phyloP scores from a whole-genome alignment of 306 rosid species.

The Trichosanthes truncata region DNA sequence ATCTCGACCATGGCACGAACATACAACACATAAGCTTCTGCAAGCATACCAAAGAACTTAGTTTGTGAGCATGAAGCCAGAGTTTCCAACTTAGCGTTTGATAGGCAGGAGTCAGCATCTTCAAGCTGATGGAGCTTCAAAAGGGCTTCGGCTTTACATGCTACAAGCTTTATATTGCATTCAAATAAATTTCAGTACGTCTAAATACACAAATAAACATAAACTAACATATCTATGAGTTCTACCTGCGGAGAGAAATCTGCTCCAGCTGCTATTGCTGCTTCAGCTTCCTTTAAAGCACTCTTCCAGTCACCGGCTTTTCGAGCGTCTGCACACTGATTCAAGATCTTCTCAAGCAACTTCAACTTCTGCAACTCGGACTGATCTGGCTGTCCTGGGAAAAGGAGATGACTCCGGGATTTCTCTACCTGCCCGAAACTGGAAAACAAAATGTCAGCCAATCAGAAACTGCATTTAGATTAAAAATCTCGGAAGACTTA shows the following conservation, averaged over 20 bases:
- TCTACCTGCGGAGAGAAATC: slow-evolving; percentile 77
- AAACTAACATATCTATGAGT: neutral
- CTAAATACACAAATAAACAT: neutral
- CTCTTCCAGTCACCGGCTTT: slow-evolving; percentile 71
- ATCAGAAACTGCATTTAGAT: neutral
- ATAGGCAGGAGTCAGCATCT: slow-evolving; percentile 53
- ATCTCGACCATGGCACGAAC: slow-evolving; percentile 69
- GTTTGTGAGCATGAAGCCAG: slow-evolving; percentile 38
- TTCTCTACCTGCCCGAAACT: slow-evolving; percentile 70
- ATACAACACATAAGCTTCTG: slow-evolving; percentile 63
- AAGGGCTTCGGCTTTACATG: slow-evolving; percentile 75
- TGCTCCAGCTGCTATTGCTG: slow-evolving; percentile 59
- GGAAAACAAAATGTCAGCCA: neutral
- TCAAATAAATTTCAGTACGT: neutral
- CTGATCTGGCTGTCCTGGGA: slow-evolving; percentile 49
- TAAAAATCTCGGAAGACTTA: neutral
- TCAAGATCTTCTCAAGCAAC: slow-evolving; percentile 61
- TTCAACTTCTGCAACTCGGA: slow-evolving; percentile 61
- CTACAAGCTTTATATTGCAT: slow-evolving; percentile 43
- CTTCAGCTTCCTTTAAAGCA: slow-evolving; percentile 53
- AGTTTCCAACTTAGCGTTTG: slow-evolving; percentile 46
- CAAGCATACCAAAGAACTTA: slow-evolving; percentile 64
- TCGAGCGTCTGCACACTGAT: slow-evolving; percentile 51
- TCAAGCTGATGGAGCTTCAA: slow-evolving; percentile 68
- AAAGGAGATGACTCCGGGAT: slow-evolving; percentile 43